Evolutionary conservation across 495 filamentous ascomycete species (phyloP).

Genomic region (Podospora conica): DNA sequence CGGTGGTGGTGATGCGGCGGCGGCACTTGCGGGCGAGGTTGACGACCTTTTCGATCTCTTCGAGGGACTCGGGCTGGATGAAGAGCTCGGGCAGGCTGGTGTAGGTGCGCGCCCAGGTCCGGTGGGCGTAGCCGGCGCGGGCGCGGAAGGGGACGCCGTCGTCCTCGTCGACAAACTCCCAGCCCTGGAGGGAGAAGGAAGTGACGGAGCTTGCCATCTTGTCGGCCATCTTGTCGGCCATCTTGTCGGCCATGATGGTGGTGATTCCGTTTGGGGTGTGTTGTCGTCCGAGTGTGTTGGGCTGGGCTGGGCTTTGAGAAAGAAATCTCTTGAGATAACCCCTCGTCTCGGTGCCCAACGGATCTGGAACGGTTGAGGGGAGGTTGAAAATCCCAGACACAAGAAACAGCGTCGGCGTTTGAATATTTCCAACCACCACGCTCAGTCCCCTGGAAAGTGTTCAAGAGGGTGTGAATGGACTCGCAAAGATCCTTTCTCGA

Average conservation of each 20-base stretch:
- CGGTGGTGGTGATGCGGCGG: conserved; percentile 71
- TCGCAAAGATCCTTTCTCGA: neutral
- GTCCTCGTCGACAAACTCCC: conserved; percentile 16
- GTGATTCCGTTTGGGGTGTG: neutral
- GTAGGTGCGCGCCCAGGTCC: conserved; percentile 96
- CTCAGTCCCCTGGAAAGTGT: neutral
- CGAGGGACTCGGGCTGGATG: conserved; percentile 68
- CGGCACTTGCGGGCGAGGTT: conserved; percentile 75
- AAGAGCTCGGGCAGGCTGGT: conserved; percentile 82
- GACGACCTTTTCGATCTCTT: conserved; percentile 77
- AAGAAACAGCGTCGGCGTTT: neutral
- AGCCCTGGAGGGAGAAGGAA: conserved; percentile 18
- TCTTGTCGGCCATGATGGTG: too few species aligned
- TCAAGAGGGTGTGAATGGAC: neutral
- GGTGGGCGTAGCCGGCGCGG: conserved; percentile 62
- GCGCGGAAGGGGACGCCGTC: conserved; percentile 68
- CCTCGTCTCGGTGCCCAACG: neutral
- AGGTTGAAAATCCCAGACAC: neutral
- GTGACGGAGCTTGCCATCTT: conserved; percentile 15
- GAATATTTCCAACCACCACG: neutral
- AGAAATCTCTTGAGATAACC: too few species aligned
- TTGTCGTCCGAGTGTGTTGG: too few species aligned
- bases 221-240: neutral
- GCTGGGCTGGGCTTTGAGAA: too few species aligned
- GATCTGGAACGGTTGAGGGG: neutral